Evolutionary conservation across 768 basidiomycete genomes (phyloP), one percentile per base, ranked within the genome.

Genomic region (Suillus tomentosus): DNA sequence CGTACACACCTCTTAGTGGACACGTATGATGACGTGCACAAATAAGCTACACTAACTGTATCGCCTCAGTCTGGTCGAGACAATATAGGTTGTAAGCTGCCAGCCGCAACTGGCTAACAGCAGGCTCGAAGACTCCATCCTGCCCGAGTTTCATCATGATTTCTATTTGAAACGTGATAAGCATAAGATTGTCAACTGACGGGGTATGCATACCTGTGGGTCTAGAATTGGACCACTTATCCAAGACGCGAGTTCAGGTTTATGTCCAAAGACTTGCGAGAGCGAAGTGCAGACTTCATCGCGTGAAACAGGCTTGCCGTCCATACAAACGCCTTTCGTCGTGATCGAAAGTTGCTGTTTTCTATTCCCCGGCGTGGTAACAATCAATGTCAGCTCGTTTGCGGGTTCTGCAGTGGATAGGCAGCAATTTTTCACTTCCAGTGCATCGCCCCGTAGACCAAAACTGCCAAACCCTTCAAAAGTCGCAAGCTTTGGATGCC

Each of bases 301-400:
- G 11, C 57, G 66, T 37, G 74, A 66, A 57, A 62, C 69, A 27
- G 63, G 39, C 39, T 67, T 67, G 39, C 74, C 74, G 39, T 76
- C 67, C 1, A 75, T 67, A 59, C 53, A 66, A 54, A 63, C 74
- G 2, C 74, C 74, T 45, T 72, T 59, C 2, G 72, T 72, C 37
- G 65, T 31, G 37, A 63, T 34, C 17, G 40, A 60, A 22, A 63
- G 45, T 5, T 39, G 59, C 22, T 60, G 59, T 45, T 22, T 11
- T 42, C 42, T 43, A 24, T 61, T 39, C 27, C 60, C 34, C 34
- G 27, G 17, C 36, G 27, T n/a, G n/a, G 60, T 17, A 36, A 61
- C 45, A 31, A 40, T 62, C 27, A 63, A 61, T 6, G 45, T 47
- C 27, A 63, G 58, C n/a, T 63, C 60, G 15, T 48, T 24, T 40